Percentiles rank a stretch among this genome's conserved stretches.
Evolutionary conservation across 225 moss, liverwort and hornwort species (phyloP).

Genomic region (Lunularia cruciata): DNA sequence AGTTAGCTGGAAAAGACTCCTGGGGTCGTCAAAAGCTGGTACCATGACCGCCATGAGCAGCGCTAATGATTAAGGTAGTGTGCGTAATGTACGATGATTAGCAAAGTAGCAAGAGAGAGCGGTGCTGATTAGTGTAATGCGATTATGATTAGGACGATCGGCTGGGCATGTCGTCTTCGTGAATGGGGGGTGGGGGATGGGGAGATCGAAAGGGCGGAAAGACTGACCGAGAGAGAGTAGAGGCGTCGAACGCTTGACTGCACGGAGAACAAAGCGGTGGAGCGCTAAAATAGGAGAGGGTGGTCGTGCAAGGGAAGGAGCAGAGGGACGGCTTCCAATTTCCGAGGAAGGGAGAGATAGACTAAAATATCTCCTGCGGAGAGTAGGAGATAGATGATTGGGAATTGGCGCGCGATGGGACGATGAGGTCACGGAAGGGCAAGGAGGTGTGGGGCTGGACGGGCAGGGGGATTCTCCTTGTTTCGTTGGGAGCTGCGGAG

Average conservation of each 20-base stretch:
- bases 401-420: neutral
- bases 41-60: too few relatives aligned
- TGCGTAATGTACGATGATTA: too few relatives aligned
- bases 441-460: neutral
- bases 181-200: neutral
- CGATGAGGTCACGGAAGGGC: neutral
- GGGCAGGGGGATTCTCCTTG: neutral
- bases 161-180: too few relatives aligned
- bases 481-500: neutral
- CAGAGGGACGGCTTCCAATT: neutral
- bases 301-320: neutral
- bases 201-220: neutral
- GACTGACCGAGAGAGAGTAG: neutral
- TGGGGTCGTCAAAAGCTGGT: neutral
- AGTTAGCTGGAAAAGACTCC: constrained; percentile 3
- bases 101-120: too few relatives aligned
- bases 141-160: too few relatives aligned
- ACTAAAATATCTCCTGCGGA: neutral
- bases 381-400: constrained; percentile 1
- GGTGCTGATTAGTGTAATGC: too few relatives aligned
- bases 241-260: neutral
- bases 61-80: too few relatives aligned
- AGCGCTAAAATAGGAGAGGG: neutral
- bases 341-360: neutral
- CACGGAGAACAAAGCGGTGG: constrained; percentile 3